Evolutionary conservation across 2,329 filamentous ascomycete species (phyloP).

Genomic region (Colletotrichum magnum): DNA sequence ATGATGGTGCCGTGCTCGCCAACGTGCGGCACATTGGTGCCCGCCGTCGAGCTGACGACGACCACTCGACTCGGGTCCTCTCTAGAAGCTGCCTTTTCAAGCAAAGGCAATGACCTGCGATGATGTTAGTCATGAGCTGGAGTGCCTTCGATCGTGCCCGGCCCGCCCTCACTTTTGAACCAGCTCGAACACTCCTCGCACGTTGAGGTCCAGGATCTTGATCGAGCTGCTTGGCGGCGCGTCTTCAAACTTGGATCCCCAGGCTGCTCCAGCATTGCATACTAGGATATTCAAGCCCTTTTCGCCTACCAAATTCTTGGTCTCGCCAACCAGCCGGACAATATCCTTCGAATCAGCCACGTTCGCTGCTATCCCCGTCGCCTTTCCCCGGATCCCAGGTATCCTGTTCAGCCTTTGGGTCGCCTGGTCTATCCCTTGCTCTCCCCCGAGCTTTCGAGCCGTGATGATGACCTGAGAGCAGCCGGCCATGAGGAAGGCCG

Average conservation of each 20-base stretch:
- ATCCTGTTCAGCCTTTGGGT: constrained; percentile 76
- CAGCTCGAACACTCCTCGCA: constrained; percentile 79
- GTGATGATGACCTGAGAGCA: constrained; percentile 80
- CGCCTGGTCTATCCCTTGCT: constrained; percentile 68
- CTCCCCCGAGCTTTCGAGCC: constrained; percentile 77
- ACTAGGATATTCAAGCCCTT: constrained; percentile 76
- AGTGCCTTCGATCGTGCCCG: not conserved
- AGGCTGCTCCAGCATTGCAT: constrained; percentile 80
- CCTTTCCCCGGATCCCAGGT: constrained; percentile 68
- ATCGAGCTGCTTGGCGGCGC: constrained; percentile 72
- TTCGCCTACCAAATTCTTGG: constrained; percentile 69
- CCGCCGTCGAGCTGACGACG: constrained; percentile 76
- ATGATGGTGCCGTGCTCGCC: constrained; percentile 74
- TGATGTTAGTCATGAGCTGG: not conserved
- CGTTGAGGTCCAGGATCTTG: constrained; percentile 79
- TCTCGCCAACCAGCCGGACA: constrained; percentile 69
- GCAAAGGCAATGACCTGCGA: constrained; percentile 51
- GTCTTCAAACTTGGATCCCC: constrained; percentile 77
- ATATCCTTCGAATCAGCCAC: constrained; percentile 73
- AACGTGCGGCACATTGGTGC: constrained; percentile 71
- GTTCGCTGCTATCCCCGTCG: constrained; percentile 77
- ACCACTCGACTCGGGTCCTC: constrained; percentile 73
- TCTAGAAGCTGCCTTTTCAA: constrained; percentile 58
- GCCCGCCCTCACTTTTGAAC: constrained; percentile 65
- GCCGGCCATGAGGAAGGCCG: constrained; percentile 78